Conservation (phyloP, 2,329 filamentous ascomycete genomes). For the Coniochaeta ligniaria region DNA sequence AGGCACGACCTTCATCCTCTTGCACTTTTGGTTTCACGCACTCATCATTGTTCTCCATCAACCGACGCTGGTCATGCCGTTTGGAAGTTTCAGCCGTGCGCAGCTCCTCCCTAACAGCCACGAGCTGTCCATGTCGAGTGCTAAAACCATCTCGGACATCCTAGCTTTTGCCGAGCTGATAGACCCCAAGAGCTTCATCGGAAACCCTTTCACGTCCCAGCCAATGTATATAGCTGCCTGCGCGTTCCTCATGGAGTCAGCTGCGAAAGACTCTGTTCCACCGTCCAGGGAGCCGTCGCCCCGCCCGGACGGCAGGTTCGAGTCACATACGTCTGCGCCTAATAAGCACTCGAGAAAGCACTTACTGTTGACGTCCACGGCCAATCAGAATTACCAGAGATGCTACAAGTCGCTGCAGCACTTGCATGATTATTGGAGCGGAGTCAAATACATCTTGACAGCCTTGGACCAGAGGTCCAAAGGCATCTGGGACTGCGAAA, state of each 20-base stretch:
- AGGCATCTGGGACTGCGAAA: constrained; percentile 73
- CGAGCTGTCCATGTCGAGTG: constrained; percentile 78
- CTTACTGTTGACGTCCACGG: constrained; percentile 69
- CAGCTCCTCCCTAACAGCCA: constrained; percentile 74
- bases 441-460: constrained; percentile 79
- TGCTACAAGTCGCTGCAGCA: constrained; percentile 80
- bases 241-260: constrained; percentile 79
- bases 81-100: constrained; percentile 50
- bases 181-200: constrained; percentile 77
- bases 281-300: constrained; percentile 54
- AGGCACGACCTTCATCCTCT: constrained; percentile 77
- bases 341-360: constrained; percentile 42
- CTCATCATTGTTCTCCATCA: constrained; percentile 80
- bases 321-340: constrained; percentile 10
- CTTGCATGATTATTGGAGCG: constrained; percentile 79
- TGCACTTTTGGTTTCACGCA: constrained; percentile 87
- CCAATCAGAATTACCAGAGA: constrained; percentile 79
- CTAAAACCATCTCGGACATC: constrained; percentile 88
- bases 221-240: constrained; percentile 89
- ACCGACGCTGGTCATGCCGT: constrained; percentile 73
- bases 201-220: constrained; percentile 84
- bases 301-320: constrained; percentile 21
- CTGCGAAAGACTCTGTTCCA: constrained; percentile 60
- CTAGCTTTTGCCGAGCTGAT: constrained; percentile 79
- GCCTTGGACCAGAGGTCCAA: constrained; percentile 83